Base-by-base conservation (phyloP, 768 basidiomycete genomes). In the Trametopsis cervina region DNA sequence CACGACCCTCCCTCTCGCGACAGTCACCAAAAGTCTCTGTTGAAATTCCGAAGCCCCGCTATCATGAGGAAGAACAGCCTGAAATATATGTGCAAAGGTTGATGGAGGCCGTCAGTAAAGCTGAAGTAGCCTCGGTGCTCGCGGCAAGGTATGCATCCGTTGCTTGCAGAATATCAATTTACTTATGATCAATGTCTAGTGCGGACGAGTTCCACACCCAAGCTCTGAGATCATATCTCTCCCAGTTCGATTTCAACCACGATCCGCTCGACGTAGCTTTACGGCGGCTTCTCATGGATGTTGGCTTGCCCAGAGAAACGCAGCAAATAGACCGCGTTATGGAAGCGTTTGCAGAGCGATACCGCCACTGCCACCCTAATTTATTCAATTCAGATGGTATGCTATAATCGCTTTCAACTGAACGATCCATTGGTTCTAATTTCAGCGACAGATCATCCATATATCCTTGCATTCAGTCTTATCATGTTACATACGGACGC, bases 401-500 rank as follows among this genome's bases (percentile, higher is more conserved):
- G 42, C 73, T 52, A 15, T 13, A 20, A 17, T 25, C 18, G 35
- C 11, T 44, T 17, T 13, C 46, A 21, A 26, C 15, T 29, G 51
- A 35, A 23, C 42, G 27, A 40, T 36, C 39, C 10, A 20, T 23
- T 46, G n/a, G n/a, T n/a, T 35, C 49, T 49, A 7, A 37, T 39
- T n/a, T 23, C 10, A 4, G 15, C 13, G n/a, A 11, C 53, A 94
- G 93, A 96, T 60, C 85, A 95, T 57, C 88, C 95, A 10, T 97
- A 98, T 66, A 88, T 98, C 44, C 72, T 98, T 40, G 92, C 95
- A 11, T 98, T 97, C 69, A 97, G 95, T 57, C 72, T 97, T 61
- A 96, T 98, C 58, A 98, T 99, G 95, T 73, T 97, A 42, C 94
- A 98, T 62, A 99, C 96, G 15, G 96, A 99, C 61, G 89, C 86